Conservation (phyloP, 2,329 filamentous ascomycete genomes). For the Pseudogymnoascus sp. region DNA sequence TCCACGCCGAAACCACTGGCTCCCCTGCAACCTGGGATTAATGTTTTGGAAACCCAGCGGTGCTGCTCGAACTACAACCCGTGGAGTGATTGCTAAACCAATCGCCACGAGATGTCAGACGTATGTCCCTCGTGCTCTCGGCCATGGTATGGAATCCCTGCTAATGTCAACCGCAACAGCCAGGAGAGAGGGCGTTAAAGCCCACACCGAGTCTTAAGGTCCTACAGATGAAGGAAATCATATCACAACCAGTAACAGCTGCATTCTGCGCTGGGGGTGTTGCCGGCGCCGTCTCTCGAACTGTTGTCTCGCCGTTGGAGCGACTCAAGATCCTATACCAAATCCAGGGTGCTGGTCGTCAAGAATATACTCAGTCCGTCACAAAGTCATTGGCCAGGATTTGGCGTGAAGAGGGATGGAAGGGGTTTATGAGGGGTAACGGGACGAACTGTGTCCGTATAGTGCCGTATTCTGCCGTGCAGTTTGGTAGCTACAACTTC, state of each 20-base stretch:
- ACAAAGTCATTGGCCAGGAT: constrained; percentile 85
- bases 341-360: constrained; percentile 80
- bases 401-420: constrained; percentile 95
- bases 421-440: constrained; percentile 94
- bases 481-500: constrained; percentile 96
- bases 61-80: neutral
- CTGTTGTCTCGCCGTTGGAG: constrained; percentile 92
- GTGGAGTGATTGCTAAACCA: constrained; percentile 3
- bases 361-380: constrained; percentile 90
- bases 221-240: constrained; percentile 32
- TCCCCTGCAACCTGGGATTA: constrained; percentile 2
- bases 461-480: constrained; percentile 94
- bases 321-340: constrained; percentile 97
- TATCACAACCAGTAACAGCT: constrained; percentile 79
- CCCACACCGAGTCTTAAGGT: constrained; percentile 26
- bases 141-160: neutral
- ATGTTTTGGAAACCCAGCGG: constrained; percentile 2
- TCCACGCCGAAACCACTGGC: neutral
- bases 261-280: constrained; percentile 92
- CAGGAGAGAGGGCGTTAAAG: constrained; percentile 21
- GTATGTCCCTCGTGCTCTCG: neutral
- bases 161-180: constrained; percentile 14
- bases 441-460: constrained; percentile 98
- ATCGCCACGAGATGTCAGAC: constrained; percentile 6
- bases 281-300: constrained; percentile 93